Evolutionary conservation across 2,329 filamentous ascomycete genomes (phyloP).

Genomic region (Ophiostoma fasciatum): DNA sequence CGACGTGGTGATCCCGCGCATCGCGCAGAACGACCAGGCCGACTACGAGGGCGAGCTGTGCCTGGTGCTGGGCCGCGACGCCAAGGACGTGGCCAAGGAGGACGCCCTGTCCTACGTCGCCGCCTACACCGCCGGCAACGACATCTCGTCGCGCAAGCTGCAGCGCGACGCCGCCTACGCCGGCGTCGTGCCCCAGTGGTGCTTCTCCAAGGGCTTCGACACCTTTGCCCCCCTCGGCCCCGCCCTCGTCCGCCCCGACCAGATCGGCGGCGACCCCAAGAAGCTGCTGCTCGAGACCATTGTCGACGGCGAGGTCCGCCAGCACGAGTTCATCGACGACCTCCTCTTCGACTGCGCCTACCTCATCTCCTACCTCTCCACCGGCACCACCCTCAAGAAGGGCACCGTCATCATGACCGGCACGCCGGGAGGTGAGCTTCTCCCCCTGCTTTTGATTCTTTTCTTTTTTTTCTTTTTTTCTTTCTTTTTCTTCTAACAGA

Average conservation of each 20-base stretch:
- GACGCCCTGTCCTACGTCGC: slow-evolving; percentile 34
- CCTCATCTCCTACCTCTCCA: slow-evolving; percentile 22
- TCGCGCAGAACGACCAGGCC: slow-evolving; percentile 22
- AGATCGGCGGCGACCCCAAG: slow-evolving; percentile 29
- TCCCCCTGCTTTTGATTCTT: no score
- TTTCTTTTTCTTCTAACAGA: no score
- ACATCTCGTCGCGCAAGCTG: slow-evolving; percentile 32
- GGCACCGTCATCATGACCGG: slow-evolving; percentile 31
- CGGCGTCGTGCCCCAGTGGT: slow-evolving; percentile 39
- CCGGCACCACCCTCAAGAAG: slow-evolving; percentile 27
- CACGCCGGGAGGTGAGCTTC: slow-evolving; percentile 26
- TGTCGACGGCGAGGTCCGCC: slow-evolving; percentile 32
- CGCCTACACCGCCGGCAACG: slow-evolving; percentile 39
- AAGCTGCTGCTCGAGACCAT: slow-evolving; percentile 28
- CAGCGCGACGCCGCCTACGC: slow-evolving; percentile 34
- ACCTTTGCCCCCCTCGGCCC: slow-evolving; percentile 39
- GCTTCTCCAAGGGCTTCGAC: slow-evolving; percentile 42
- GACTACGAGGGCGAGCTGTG: slow-evolving; percentile 30
- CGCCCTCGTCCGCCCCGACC: slow-evolving; percentile 22
- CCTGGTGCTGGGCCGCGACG: slow-evolving; percentile 4
- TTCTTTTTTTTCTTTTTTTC: no score
- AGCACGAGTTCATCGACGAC: slow-evolving; percentile 25
- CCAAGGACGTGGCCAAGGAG: slow-evolving; percentile 27
- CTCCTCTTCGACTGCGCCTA: slow-evolving; percentile 29
- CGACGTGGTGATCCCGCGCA: slow-evolving; percentile 29